Evolutionary conservation across 768 basidiomycete species (phyloP), one percentile per base, ranked within the genome.

Genomic region (Crepidotus variabilis): DNA sequence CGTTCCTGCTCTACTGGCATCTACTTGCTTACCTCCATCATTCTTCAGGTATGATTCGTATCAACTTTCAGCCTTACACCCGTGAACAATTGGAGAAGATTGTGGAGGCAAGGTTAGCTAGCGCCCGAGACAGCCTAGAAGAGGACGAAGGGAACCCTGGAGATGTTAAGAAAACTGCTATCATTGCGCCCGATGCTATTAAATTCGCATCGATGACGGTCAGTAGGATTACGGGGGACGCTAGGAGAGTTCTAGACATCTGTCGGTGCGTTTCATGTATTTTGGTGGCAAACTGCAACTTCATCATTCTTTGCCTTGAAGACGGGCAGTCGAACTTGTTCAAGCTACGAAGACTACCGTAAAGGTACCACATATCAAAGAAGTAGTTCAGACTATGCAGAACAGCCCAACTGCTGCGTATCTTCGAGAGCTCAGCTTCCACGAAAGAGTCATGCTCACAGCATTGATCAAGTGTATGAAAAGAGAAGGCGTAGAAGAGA

Each of bases 1-100:
- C 8, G 28, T 8, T 28, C 8, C 28, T 28, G 28, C 28, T 28
- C 28, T n/a, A n/a, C n/a, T 28, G 28, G 28, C 28, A 4, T 28
- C 28, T 8, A 28, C n/a, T n/a, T n/a, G n/a, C n/a, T n/a, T n/a
- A n/a, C 20, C 5, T 43, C 34, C 14, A 21, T 56, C 5, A 43
- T 14, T 20, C 36, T 23, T 22, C 61, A 92, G 93, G 93, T 13
- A 93, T 94, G 87, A 83, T 86, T 23, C 84, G 93, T 33, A 94
- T 94, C 61, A 93, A 94, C 62, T 99, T 98, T 72, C 83, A 88
- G 64, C 90, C 97, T 5, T 99, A 97, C 66, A 87, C 76, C 24
- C 87, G 82, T 33, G 69, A 71, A 3, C 93, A 92, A 65, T 81
- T 99, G 1, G 82, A 87, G 61, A 79, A 87, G 61, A 99, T 99